Conservation (phyloP, 306 rosid genomes). For the Rosa rugosa region DNA sequence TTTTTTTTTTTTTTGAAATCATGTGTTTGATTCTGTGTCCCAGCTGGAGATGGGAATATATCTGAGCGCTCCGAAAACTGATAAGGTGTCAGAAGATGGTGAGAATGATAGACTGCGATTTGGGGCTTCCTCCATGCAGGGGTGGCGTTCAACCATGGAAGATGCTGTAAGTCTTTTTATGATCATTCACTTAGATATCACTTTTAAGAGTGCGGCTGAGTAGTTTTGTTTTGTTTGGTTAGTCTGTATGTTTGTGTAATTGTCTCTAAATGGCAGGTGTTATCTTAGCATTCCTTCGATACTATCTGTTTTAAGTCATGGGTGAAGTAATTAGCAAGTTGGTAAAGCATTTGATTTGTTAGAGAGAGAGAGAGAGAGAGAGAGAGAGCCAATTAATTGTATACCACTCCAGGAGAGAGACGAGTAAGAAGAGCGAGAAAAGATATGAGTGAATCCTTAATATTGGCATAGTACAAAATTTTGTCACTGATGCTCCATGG, state of each 20-base stretch:
- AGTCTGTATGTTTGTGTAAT: not conserved
- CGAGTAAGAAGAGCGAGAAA: too few relatives aligned
- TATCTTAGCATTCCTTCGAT: not conserved
- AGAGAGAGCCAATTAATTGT: too few relatives aligned
- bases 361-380: too few relatives aligned
- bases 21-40: constrained; percentile 12
- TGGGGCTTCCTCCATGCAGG: constrained; percentile 94
- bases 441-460: too few relatives aligned
- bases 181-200: not conserved
- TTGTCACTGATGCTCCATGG: not conserved
- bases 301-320: not conserved
- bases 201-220: not conserved
- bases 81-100: constrained; percentile 84
- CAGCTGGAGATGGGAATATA: constrained; percentile 77
- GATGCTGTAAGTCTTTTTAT: constrained; percentile 57
- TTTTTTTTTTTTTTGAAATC: not conserved
- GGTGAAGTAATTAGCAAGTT: not conserved
- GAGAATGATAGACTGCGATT: constrained; percentile 68
- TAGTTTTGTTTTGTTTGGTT: not conserved
- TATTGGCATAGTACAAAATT: not conserved
- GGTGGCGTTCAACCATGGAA: constrained; percentile 98
- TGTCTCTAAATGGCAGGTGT: not conserved
- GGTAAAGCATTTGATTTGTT: not conserved
- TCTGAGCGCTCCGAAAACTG: constrained; percentile 86
- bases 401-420: too few relatives aligned